These are phyloP conservation scores for Lentinus tigrinus DNA, from an alignment of 768 basidiomycete genomes.

Conservation along the genomic window DNA sequence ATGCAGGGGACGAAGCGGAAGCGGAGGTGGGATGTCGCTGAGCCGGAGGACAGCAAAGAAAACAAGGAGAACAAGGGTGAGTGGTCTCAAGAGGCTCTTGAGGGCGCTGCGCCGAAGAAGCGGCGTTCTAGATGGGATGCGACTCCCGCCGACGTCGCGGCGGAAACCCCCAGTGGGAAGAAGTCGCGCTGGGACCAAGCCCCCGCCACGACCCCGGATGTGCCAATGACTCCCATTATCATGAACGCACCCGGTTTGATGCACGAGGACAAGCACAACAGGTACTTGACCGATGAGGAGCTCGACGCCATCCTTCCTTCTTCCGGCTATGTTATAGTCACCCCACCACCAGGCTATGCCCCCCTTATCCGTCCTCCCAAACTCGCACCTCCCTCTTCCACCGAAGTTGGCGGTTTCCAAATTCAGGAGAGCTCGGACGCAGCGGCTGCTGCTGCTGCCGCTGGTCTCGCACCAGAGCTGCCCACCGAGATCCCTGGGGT, in stretches of 20 bases:
- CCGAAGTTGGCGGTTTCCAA: constrained; percentile 83
- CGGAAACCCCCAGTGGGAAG: constrained; percentile 65
- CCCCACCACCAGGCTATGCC: constrained; percentile 92
- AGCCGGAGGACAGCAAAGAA: constrained; percentile 60
- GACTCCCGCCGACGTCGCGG: constrained; percentile 68
- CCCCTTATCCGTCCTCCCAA: constrained; percentile 64
- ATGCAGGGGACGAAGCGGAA: constrained; percentile 63
- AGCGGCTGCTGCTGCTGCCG: constrained; percentile 83
- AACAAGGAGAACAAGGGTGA: constrained; percentile 63
- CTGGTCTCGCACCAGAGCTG: constrained; percentile 88
- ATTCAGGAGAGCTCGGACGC: constrained; percentile 95
- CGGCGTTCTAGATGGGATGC: constrained; percentile 97
- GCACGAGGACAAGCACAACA: constrained; percentile 94
- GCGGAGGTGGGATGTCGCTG: constrained; percentile 74
- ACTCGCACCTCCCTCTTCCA: constrained; percentile 46
- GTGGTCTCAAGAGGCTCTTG: constrained; percentile 75
- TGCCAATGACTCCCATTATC: constrained; percentile 75
- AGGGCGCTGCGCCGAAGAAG: constrained; percentile 80
- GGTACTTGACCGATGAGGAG: constrained; percentile 96
- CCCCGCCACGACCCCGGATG: constrained; percentile 61
- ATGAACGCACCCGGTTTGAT: constrained; percentile 83
- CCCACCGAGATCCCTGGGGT: constrained; percentile 99
- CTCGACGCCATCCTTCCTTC: constrained; percentile 85
- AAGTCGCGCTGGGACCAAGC: constrained; percentile 98
- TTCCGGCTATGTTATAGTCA: constrained; percentile 87